These are phyloP conservation scores for Plasmodium berghei DNA, from an alignment of 169 alveolate species.

Conservation along the genomic window DNA sequence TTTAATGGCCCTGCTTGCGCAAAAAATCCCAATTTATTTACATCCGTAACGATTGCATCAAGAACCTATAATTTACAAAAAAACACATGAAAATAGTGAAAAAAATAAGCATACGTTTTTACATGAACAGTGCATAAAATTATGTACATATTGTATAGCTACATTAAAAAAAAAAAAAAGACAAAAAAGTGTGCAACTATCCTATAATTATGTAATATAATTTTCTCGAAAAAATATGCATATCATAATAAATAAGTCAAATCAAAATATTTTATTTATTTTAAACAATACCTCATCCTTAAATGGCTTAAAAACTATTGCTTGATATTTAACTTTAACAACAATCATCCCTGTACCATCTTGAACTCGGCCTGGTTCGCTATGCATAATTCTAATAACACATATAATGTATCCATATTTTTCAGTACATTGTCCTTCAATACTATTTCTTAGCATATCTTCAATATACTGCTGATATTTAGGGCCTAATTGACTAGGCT, in stretches of 20 bases:
- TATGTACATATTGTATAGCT: not conserved
- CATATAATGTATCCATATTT: constrained; percentile 91
- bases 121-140: not conserved
- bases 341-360: constrained; percentile 94
- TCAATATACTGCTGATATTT: constrained; percentile 90
- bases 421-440: constrained; percentile 90
- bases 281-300: constrained; percentile 89
- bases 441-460: constrained; percentile 91
- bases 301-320: constrained; percentile 92
- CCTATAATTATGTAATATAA: too few species aligned
- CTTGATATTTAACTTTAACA: constrained; percentile 92
- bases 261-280: too few species aligned
- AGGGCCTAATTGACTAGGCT: constrained; percentile 93
- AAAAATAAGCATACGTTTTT: not conserved
- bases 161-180: not conserved
- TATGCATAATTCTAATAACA: constrained; percentile 90
- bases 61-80: constrained; percentile 81
- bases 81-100: not conserved
- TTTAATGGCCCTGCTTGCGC: constrained; percentile 94
- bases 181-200: too few species aligned
- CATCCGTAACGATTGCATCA: constrained; percentile 93
- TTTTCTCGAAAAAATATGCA: too few species aligned
- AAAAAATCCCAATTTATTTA: constrained; percentile 91
- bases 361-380: constrained; percentile 93
- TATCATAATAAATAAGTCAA: too few species aligned